A percentile compares a stretch with the other conserved stretches of the same genome.
phyloP scores from a whole-genome alignment of 176 grass and related monocot genomes.

The Alloteropsis semialata region DNA sequence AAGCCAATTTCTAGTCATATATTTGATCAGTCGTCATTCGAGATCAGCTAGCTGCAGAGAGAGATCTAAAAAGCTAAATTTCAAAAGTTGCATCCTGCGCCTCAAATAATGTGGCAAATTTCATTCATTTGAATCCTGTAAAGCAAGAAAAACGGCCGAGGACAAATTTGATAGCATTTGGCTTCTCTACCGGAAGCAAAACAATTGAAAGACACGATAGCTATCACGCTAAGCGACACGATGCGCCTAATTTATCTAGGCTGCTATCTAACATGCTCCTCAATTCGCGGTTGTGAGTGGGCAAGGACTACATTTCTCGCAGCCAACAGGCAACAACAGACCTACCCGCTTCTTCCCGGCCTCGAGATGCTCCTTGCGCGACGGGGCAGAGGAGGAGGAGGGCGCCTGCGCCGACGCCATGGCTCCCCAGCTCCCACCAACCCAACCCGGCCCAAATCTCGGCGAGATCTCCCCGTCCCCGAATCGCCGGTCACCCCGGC shows the following conservation, averaged over 20 bases:
- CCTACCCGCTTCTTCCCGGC: constrained; percentile 92
- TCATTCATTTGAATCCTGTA: constrained; percentile 8
- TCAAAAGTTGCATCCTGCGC: not conserved
- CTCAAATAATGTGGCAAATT: not conserved
- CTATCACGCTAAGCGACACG: not conserved
- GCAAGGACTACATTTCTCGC: not conserved
- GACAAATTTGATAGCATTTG: constrained; percentile 7
- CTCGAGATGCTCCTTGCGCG: constrained; percentile 82
- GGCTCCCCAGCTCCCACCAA: constrained; percentile 21
- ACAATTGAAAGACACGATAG: not conserved
- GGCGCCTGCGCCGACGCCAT: constrained; percentile 86
- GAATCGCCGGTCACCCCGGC: constrained; percentile 14
- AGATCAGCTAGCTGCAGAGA: not conserved
- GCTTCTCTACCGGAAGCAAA: not conserved
- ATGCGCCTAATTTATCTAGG: not conserved
- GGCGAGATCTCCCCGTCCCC: constrained; percentile 32
- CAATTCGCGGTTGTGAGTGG: not conserved
- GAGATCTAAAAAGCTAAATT: not conserved
- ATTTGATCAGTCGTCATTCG: not conserved
- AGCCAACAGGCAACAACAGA: constrained; percentile 14
- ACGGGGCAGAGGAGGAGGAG: constrained; percentile 31
- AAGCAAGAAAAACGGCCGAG: not conserved
- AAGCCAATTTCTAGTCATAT: constrained; percentile 7
- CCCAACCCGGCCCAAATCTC: constrained; percentile 33
- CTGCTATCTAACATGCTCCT: not conserved